Percentiles rank a stretch among this genome's conserved stretches.
These are phyloP conservation scores for Jatropha multifida DNA, from an alignment of 441 rosid species.

Conservation along the genomic window DNA sequence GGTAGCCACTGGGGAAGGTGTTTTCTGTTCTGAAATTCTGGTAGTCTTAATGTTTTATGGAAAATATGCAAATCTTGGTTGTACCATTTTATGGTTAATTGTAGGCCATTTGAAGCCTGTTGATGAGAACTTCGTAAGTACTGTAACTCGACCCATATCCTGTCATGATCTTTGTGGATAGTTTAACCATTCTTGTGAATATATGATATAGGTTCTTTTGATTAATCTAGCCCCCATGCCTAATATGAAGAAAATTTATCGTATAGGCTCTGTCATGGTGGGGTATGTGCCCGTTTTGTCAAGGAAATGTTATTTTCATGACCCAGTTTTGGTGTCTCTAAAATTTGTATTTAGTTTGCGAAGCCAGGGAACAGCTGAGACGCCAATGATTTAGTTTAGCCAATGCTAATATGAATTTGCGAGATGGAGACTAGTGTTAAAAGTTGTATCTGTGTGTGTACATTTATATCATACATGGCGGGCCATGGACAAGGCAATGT, in stretches of 20 bases:
- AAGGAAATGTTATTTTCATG: slow-evolving; percentile 23
- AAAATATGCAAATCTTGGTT: not conserved
- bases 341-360: slow-evolving; percentile 18
- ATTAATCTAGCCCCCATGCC: slow-evolving; percentile 7
- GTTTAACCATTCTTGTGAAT: not conserved
- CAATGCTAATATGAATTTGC: slow-evolving; percentile 15
- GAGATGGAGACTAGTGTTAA: slow-evolving; percentile 12
- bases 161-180: not conserved
- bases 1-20: not conserved
- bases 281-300: slow-evolving; percentile 20
- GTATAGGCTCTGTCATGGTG: slow-evolving; percentile 20
- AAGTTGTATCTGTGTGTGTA: not conserved
- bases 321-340: slow-evolving; percentile 8
- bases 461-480: not conserved
- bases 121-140: slow-evolving; percentile 4
- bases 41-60: not conserved
- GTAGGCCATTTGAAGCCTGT: not conserved
- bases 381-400: slow-evolving; percentile 22
- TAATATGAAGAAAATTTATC: slow-evolving; percentile 12
- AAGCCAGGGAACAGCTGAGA: slow-evolving; percentile 13
- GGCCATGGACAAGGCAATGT: slow-evolving; percentile 17
- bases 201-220: not conserved
- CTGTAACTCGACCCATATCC: slow-evolving; percentile 8
- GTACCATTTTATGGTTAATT: not conserved
- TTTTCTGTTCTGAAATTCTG: not conserved